Evolutionary conservation across 306 rosid species (phyloP).

Genomic region (Parietaria judaica): DNA sequence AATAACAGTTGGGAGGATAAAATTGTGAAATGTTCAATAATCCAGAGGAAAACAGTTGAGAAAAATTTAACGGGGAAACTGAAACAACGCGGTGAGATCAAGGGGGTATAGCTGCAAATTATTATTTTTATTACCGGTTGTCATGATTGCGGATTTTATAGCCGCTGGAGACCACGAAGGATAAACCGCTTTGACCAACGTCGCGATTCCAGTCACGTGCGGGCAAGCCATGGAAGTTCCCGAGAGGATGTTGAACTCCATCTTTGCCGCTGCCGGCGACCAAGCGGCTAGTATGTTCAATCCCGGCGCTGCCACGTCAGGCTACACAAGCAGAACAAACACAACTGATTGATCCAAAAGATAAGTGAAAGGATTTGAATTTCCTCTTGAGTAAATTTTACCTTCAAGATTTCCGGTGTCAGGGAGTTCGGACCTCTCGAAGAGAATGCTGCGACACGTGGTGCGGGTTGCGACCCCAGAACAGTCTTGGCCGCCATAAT

Average conservation of each 20-base stretch:
- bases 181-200: conserved; percentile 61
- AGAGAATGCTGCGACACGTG: conserved; percentile 64
- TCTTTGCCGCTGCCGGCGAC: conserved; percentile 57
- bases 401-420: conserved; percentile 80
- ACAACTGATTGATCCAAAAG: conserved; percentile 1
- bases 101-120: no score
- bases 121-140: conserved; percentile 42
- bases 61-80: no score
- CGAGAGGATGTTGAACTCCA: conserved; percentile 50
- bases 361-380: not conserved
- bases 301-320: conserved; percentile 74
- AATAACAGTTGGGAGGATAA: no score
- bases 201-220: conserved; percentile 74
- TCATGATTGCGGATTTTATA: conserved; percentile 77
- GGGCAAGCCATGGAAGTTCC: conserved; percentile 92
- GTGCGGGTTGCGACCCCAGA: conserved; percentile 65
- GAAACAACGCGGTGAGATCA: no score
- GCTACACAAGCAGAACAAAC: conserved; percentile 41
- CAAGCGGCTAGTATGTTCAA: conserved; percentile 78
- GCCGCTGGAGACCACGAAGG: conserved; percentile 76
- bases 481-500: conserved; percentile 51
- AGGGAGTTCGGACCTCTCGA: conserved; percentile 75
- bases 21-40: no score
- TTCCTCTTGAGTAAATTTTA: conserved; percentile 19
- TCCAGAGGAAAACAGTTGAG: no score